phyloP scores from a whole-genome alignment of 805 yeast species.

The Saturnispora gosingensis region DNA sequence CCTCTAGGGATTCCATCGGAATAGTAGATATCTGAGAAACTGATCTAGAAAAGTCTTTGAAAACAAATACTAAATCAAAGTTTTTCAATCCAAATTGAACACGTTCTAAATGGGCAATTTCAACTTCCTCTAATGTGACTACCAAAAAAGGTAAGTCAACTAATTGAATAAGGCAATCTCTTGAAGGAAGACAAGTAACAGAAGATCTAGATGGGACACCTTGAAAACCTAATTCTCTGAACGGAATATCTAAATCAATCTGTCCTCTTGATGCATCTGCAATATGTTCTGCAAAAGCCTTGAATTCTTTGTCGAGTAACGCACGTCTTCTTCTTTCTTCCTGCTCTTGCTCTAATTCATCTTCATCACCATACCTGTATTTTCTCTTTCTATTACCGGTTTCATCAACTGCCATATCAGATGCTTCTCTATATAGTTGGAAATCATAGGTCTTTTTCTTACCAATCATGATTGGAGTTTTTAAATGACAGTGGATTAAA shows the following conservation, averaged over 20 bases:
- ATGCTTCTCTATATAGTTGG: slow-evolving; percentile 93
- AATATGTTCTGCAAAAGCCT: slow-evolving; percentile 79
- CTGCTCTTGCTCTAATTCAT: slow-evolving; percentile 96
- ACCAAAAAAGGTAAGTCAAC: slow-evolving; percentile 94
- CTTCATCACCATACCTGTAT: slow-evolving; percentile 92
- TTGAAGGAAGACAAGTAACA: slow-evolving; percentile 91
- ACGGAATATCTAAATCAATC: slow-evolving; percentile 85
- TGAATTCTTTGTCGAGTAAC: slow-evolving; percentile 84
- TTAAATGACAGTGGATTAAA: slow-evolving; percentile 84
- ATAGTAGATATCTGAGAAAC: slow-evolving; percentile 91
- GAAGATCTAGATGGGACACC: slow-evolving; percentile 97
- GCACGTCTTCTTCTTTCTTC: slow-evolving; percentile 93
- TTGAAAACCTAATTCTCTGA: slow-evolving; percentile 90
- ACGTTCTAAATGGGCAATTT: slow-evolving; percentile 91
- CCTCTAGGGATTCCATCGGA: slow-evolving; percentile 86
- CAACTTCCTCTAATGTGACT: slow-evolving; percentile 83
- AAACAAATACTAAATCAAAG: slow-evolving; percentile 93
- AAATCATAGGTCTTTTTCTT: slow-evolving; percentile 92
- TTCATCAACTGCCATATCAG: slow-evolving; percentile 93
- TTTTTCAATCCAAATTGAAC: slow-evolving; percentile 95
- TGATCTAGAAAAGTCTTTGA: slow-evolving; percentile 80
- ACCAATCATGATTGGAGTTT: slow-evolving; percentile 89
- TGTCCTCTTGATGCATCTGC: slow-evolving; percentile 80
- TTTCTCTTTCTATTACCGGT: slow-evolving; percentile 89
- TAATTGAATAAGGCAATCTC: slow-evolving; percentile 91